Conservation (phyloP, 2,329 filamentous ascomycete genomes). For the Botrytis squamosa region DNA sequence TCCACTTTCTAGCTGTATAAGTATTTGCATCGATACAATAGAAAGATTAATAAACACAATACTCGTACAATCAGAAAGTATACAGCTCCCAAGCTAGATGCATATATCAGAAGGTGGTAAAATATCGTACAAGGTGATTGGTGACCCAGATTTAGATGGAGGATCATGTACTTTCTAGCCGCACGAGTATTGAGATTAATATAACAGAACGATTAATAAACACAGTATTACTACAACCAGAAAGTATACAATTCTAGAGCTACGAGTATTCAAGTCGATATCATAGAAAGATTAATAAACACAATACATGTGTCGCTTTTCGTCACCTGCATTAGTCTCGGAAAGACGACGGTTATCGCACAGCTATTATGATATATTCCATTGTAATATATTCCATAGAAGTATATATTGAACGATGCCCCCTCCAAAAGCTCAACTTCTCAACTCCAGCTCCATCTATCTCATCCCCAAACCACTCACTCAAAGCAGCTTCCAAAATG, state of each 20-base stretch:
- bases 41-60: no score
- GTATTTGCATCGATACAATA: no score
- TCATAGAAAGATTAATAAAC: background rate
- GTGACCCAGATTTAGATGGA: no score
- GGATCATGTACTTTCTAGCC: no score
- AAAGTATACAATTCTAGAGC: no score
- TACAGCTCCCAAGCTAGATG: no score
- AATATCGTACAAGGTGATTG: no score
- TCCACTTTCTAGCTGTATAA: no score
- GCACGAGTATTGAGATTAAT: background rate
- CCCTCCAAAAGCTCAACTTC: background rate
- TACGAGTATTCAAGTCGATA: accelerated
- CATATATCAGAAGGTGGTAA: no score
- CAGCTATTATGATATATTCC: background rate
- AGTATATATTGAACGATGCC: background rate
- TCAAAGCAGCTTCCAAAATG: background rate
- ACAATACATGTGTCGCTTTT: background rate
- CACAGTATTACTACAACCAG: background rate
- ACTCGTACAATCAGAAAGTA: no score
- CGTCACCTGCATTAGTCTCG: background rate
- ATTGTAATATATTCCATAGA: background rate
- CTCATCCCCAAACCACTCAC: background rate
- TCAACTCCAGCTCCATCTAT: background rate
- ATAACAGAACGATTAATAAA: background rate
- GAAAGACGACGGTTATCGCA: background rate